These are phyloP conservation scores for Cladosporium phlei DNA, from an alignment of 2,329 filamentous ascomycete genomes.

Conservation along the genomic window DNA sequence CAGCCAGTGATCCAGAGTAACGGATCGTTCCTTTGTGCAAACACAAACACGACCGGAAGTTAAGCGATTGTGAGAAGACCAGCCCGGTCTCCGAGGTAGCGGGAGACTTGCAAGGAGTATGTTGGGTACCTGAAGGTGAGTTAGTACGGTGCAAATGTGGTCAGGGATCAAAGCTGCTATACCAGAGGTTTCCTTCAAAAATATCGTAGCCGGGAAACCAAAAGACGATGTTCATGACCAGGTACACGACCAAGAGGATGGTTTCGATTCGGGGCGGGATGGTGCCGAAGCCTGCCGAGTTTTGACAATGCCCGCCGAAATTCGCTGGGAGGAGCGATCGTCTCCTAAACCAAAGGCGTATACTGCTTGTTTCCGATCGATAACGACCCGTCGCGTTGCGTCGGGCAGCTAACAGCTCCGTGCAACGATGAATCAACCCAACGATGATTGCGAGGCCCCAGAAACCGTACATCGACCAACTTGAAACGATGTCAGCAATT, in stretches of 20 bases:
- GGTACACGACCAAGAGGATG: conserved; percentile 42
- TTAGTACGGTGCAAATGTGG: neutral
- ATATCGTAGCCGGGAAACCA: conserved; percentile 43
- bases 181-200: conserved; percentile 47
- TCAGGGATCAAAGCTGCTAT: conserved; percentile 15
- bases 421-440: conserved; percentile 33
- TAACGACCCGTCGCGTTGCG: conserved; percentile 9
- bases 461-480: conserved; percentile 29
- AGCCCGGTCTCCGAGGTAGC: conserved; percentile 60
- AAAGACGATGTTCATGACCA: conserved; percentile 41
- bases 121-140: conserved; percentile 6
- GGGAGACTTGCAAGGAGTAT: conserved; percentile 37
- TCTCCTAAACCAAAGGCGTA: conserved; percentile 29
- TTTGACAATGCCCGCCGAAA: conserved; percentile 39
- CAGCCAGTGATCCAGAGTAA: conserved; percentile 64
- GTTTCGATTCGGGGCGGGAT: conserved; percentile 47
- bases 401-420: conserved; percentile 19
- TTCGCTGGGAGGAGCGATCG: conserved; percentile 42
- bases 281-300: conserved; percentile 40
- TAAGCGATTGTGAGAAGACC: conserved; percentile 61
- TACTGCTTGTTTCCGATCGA: conserved; percentile 12
- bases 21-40: conserved; percentile 62
- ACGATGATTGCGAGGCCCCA: conserved; percentile 36
- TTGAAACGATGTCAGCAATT: no score
- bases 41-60: conserved; percentile 61